A percentile compares a stretch with the other conserved stretches of the same genome.
phyloP scores from a whole-genome alignment of 305 asterid genomes.

The Fraxinus platypoda region DNA sequence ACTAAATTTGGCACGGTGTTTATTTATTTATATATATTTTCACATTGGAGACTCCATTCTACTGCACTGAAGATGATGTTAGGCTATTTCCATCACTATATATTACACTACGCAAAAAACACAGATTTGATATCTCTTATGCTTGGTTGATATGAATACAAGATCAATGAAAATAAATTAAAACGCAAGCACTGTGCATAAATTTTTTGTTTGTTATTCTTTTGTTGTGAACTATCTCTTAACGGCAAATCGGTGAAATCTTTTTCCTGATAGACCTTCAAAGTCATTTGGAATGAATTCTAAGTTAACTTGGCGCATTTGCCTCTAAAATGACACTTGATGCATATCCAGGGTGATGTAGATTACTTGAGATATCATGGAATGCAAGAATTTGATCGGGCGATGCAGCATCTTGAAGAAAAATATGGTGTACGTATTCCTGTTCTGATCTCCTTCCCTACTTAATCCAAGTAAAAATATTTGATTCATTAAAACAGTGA shows the following conservation, averaged over 20 bases:
- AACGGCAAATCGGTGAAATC: not conserved
- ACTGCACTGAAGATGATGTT: not conserved
- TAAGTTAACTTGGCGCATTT: conserved; percentile 6
- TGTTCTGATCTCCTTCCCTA: conserved; percentile 16
- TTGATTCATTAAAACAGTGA: conserved; percentile 7
- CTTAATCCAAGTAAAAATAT: not conserved
- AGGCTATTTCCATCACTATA: not conserved
- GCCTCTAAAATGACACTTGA: conserved; percentile 20
- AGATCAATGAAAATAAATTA: not conserved
- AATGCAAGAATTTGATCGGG: conserved; percentile 94
- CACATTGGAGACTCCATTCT: not conserved
- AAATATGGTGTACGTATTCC: conserved; percentile 63
- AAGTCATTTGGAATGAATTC: not conserved
- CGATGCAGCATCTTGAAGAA: conserved; percentile 97
- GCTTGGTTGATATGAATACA: not conserved
- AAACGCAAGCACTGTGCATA: not conserved
- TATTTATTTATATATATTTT: not conserved
- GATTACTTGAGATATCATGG: conserved; percentile 72
- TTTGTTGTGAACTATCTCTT: not conserved
- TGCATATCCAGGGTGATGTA: conserved; percentile 84
- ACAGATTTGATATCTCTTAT: not conserved
- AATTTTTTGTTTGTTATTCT: not conserved
- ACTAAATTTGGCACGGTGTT: not conserved
- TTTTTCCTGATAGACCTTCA: conserved; percentile 2
- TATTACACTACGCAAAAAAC: not conserved